A percentile compares a stretch with the other conserved stretches of the same genome.
Conservation (phyloP, 768 basidiomycete genomes). For the Boletus bicolor region DNA sequence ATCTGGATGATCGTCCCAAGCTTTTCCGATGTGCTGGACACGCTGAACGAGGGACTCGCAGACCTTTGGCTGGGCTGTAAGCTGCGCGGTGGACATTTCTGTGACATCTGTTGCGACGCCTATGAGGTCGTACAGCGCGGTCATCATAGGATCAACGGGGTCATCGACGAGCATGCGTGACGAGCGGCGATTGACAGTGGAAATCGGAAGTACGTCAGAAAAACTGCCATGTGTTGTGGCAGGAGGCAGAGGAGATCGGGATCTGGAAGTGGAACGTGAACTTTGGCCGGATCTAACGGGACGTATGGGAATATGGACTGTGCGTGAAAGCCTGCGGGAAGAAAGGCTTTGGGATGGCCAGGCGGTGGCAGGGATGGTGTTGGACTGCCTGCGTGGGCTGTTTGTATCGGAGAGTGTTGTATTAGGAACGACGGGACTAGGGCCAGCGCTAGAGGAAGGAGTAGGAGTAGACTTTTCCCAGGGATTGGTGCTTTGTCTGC, state of each 20-base stretch:
- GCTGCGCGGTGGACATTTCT: slow-evolving; percentile 84
- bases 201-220: slow-evolving; percentile 46
- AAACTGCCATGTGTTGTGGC: slow-evolving; percentile 62
- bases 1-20: slow-evolving; percentile 97
- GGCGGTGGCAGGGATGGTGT: slow-evolving; percentile 44
- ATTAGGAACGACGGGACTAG: slow-evolving; percentile 59
- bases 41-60: slow-evolving; percentile 87
- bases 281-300: slow-evolving; percentile 72
- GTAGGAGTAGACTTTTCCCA: slow-evolving; percentile 56
- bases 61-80: slow-evolving; percentile 80
- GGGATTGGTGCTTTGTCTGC: slow-evolving; percentile 61
- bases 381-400: slow-evolving; percentile 63
- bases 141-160: slow-evolving; percentile 86
- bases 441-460: slow-evolving; percentile 52
- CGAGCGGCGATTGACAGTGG: slow-evolving; percentile 63
- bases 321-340: slow-evolving; percentile 81
- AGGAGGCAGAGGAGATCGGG: slow-evolving; percentile 86
- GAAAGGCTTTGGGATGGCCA: slow-evolving; percentile 56
- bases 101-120: slow-evolving; percentile 89
- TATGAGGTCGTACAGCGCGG: slow-evolving; percentile 87
- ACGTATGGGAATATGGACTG: slow-evolving; percentile 71
- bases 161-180: slow-evolving; percentile 83
- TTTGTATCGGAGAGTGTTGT: slow-evolving; percentile 61
- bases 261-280: slow-evolving; percentile 93
- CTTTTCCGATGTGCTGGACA: slow-evolving; percentile 87